A percentile compares a stretch with the other conserved stretches of the same genome.
phyloP scores from a whole-genome alignment of 148 eudicot species.

The Rheum nobile region DNA sequence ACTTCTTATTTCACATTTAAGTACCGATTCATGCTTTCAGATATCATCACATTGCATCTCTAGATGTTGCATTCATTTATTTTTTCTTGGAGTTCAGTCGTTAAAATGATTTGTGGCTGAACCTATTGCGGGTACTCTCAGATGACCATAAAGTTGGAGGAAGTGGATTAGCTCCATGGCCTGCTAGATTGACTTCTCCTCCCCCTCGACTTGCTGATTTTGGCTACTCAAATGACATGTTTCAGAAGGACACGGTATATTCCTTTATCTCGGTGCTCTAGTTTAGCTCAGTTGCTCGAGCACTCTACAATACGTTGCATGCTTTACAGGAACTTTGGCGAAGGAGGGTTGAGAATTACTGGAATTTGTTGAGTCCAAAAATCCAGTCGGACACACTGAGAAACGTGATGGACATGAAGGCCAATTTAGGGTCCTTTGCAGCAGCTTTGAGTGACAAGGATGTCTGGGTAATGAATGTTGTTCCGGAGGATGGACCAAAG shows the following conservation, averaged over 20 bases:
- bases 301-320: not conserved
- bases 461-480: constrained; percentile 98
- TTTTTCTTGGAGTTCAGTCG: not conserved
- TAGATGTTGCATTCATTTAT: too few relatives aligned
- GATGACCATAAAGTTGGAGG: constrained; percentile 85
- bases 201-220: constrained; percentile 99
- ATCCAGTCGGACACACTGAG: constrained; percentile 59
- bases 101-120: not conserved
- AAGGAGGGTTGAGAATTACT: constrained; percentile 76
- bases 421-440: constrained; percentile 88
- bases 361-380: constrained; percentile 71
- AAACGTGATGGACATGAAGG: constrained; percentile 97
- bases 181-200: constrained; percentile 78
- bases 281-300: not conserved
- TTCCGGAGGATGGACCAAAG: constrained; percentile 89
- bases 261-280: not conserved
- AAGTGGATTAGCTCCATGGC: constrained; percentile 94
- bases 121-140: constrained; percentile 19
- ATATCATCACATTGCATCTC: too few relatives aligned
- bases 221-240: constrained; percentile 69
- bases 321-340: constrained; percentile 67
- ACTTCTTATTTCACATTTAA: not conserved
- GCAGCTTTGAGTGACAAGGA: constrained; percentile 87
- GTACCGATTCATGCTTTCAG: not conserved
- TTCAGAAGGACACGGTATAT: constrained; percentile 83